Evolutionary conservation across 129 eudicot species (phyloP).

Genomic region (Solidago caesia): DNA sequence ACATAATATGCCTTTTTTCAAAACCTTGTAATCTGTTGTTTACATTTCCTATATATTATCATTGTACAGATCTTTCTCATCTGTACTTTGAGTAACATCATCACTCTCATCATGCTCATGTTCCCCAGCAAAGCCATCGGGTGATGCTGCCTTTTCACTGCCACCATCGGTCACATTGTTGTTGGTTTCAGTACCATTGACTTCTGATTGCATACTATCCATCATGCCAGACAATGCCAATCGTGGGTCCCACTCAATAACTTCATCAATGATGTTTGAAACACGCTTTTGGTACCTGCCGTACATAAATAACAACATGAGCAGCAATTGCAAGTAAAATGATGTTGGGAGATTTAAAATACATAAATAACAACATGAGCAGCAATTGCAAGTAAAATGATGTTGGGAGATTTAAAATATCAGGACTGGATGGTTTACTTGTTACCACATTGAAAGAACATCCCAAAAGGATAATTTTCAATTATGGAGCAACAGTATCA

Average conservation of each 20-base stretch:
- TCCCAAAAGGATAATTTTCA: neutral
- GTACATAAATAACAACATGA: neutral
- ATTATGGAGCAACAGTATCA: neutral
- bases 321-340: neutral
- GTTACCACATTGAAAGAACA: neutral
- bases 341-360: neutral
- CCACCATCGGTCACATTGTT: constrained; percentile 39
- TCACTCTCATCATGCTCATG: constrained; percentile 39
- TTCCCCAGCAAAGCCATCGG: constrained; percentile 13
- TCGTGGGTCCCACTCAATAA: constrained; percentile 93
- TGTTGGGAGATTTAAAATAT: neutral
- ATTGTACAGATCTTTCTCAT: constrained; percentile 40
- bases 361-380: neutral
- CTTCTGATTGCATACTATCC: constrained; percentile 66
- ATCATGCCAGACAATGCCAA: constrained; percentile 95
- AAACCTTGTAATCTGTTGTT: constrained; percentile 33
- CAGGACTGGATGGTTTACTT: neutral
- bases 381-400: neutral
- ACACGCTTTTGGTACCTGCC: constrained; percentile 96
- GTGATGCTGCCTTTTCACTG: constrained; percentile 18
- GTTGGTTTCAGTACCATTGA: constrained; percentile 55
- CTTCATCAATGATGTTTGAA: constrained; percentile 95
- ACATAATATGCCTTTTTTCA: constrained; percentile 34
- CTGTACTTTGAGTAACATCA: constrained; percentile 33
- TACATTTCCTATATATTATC: constrained; percentile 41